Conservation (phyloP, 1,284 basidiomycete genomes). For the Tilletia setariae region DNA sequence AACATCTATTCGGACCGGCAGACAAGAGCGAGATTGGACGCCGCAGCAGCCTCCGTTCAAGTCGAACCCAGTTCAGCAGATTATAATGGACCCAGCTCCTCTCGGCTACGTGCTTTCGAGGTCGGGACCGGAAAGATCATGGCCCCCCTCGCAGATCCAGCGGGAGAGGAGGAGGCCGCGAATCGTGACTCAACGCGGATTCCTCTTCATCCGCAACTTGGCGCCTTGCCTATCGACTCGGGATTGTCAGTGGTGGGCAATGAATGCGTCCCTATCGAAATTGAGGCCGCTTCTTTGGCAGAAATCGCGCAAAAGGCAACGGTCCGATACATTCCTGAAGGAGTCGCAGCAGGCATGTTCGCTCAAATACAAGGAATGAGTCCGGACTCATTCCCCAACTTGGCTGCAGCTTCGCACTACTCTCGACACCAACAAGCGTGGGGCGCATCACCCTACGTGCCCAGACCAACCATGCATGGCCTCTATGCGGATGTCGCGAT, state of each 20-base stretch:
- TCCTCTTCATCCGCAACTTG: too few species aligned
- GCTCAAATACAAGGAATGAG: conserved; percentile 33
- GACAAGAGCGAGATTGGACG: neutral
- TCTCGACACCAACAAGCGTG: conserved; percentile 22
- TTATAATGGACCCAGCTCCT: neutral
- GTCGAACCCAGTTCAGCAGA: too few species aligned
- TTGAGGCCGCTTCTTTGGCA: conserved; percentile 30
- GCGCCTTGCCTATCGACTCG: too few species aligned
- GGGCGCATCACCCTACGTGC: conserved; percentile 57
- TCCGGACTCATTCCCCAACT: too few species aligned
- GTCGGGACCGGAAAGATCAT: conserved; percentile 8
- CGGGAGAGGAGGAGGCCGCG: neutral
- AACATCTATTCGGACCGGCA: conserved; percentile 37
- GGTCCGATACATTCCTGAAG: conserved; percentile 48
- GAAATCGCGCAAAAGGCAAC: conserved; percentile 33
- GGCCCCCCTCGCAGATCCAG: conserved; percentile 11
- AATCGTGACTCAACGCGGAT: neutral
- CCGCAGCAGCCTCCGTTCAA: neutral
- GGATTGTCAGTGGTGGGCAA: conserved; percentile 39
- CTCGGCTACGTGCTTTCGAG: conserved; percentile 4
- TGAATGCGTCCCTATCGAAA: conserved; percentile 44
- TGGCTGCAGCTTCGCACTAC: conserved; percentile 30
- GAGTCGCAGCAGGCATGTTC: conserved; percentile 45
- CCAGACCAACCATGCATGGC: conserved; percentile 55
- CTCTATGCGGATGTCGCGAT: conserved; percentile 55